These are phyloP conservation scores for Anethum foeniculum DNA, from an alignment of 140 eudicot species.

Conservation along the genomic window DNA sequence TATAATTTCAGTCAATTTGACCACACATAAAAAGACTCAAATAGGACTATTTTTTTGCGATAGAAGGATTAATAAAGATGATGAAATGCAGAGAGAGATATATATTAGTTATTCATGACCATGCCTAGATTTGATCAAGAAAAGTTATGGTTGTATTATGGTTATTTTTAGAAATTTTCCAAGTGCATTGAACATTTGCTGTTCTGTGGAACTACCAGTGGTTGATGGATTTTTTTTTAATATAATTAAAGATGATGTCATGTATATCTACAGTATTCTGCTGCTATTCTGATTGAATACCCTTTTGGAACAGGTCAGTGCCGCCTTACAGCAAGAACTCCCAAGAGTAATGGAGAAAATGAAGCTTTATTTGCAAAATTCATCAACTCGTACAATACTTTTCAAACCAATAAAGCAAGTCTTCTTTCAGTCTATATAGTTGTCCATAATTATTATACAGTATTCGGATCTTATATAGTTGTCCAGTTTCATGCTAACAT, in stretches of 20 bases:
- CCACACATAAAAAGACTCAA: no score
- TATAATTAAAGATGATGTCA: neutral
- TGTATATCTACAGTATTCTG: neutral
- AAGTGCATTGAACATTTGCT: neutral
- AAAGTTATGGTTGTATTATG: neutral
- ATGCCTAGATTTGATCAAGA: neutral
- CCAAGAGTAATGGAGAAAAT: slow-evolving; percentile 76
- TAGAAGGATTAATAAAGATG: neutral
- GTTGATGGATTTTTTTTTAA: neutral
- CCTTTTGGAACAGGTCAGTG: slow-evolving; percentile 48
- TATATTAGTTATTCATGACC: neutral
- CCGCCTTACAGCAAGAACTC: slow-evolving; percentile 68
- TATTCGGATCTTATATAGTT: neutral
- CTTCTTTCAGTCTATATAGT: neutral
- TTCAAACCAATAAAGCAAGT: slow-evolving; percentile 95
- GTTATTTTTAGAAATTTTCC: neutral
- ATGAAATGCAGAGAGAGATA: neutral
- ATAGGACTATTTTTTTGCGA: neutral
- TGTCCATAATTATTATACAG: neutral
- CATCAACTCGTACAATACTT: slow-evolving; percentile 87
- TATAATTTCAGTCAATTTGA: no score
- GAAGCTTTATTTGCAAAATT: slow-evolving; percentile 94
- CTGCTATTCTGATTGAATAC: slow-evolving; percentile 1
- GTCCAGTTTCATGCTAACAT: neutral
- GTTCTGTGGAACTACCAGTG: neutral